Evolutionary conservation across 2,329 filamentous ascomycete species (phyloP).

Genomic region (Aurifilum marmelostoma): DNA sequence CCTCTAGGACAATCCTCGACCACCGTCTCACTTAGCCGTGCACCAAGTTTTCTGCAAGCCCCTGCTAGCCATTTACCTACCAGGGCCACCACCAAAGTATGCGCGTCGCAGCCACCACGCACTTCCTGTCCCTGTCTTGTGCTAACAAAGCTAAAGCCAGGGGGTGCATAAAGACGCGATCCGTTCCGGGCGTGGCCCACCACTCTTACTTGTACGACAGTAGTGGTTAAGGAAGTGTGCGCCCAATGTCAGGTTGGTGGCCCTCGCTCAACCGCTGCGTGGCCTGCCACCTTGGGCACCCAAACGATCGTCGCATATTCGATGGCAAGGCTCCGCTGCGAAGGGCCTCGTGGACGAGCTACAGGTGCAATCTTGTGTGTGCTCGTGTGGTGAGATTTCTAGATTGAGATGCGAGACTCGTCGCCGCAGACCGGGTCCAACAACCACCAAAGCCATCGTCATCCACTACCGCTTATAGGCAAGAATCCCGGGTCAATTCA

Average conservation of each 20-base stretch:
- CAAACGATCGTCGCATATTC: not conserved
- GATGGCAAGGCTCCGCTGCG: not conserved
- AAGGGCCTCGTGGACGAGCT: not conserved
- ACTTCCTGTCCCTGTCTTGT: not conserved
- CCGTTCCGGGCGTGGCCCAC: slow-evolving; percentile 9
- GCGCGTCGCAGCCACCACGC: not conserved
- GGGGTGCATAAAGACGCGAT: slow-evolving; percentile 16
- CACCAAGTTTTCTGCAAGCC: not conserved
- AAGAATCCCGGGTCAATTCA: not conserved
- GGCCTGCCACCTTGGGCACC: slow-evolving; percentile 1
- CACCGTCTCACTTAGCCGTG: not conserved
- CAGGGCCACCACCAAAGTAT: not conserved
- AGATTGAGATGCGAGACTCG: not conserved
- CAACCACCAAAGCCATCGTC: not conserved
- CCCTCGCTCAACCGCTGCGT: not conserved
- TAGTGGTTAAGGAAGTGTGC: not conserved
- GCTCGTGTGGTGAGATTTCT: not conserved
- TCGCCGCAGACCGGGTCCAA: not conserved
- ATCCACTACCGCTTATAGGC: not conserved
- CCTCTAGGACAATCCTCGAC: not conserved
- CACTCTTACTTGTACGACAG: not conserved
- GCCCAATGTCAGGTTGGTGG: not conserved
- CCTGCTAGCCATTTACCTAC: not conserved
- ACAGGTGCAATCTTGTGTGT: not conserved
- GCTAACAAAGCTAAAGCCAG: slow-evolving; percentile 14